These are phyloP conservation scores for Sclerospora graminicola DNA, from an alignment of 352 stramenopile species.

Conservation along the genomic window DNA sequence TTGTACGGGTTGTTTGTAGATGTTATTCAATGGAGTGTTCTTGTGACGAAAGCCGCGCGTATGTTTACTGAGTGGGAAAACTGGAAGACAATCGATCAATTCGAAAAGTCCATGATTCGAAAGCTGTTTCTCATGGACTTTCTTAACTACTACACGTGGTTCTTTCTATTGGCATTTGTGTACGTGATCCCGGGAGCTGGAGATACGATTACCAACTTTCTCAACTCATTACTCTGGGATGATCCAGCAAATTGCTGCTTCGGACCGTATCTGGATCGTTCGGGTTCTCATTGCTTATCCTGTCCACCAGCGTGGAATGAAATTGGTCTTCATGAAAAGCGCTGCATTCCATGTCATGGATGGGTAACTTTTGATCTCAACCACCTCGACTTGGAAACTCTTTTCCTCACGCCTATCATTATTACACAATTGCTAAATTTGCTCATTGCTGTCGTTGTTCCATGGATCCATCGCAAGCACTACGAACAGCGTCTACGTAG, in stretches of 20 bases:
- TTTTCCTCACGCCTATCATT: constrained; percentile 79
- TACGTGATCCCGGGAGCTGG: constrained; percentile 74
- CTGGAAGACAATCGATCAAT: constrained; percentile 78
- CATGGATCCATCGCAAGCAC: constrained; percentile 65
- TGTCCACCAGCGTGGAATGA: constrained; percentile 60
- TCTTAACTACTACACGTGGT: constrained; percentile 86
- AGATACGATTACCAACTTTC: constrained; percentile 71
- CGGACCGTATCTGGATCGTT: constrained; percentile 53
- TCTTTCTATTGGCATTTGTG: constrained; percentile 79
- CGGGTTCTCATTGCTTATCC: constrained; percentile 30
- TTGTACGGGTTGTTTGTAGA: constrained; percentile 77
- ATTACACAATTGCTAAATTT: constrained; percentile 69
- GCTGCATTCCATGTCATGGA: constrained; percentile 53
- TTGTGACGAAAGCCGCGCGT: constrained; percentile 60
- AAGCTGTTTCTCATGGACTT: constrained; percentile 84
- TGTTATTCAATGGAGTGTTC: constrained; percentile 73
- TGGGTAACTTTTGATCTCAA: constrained; percentile 80
- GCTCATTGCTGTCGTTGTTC: constrained; percentile 55
- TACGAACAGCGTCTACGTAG: constrained; percentile 48
- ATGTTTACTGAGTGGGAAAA: constrained; percentile 78
- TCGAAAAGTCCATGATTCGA: constrained; percentile 64
- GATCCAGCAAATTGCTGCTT: constrained; percentile 79
- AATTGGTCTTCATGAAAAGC: constrained; percentile 23
- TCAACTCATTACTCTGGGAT: constrained; percentile 68
- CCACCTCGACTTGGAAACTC: constrained; percentile 65